phyloP scores from a whole-genome alignment of 306 rosid species.

The Dalbergia cochinchinensis region DNA sequence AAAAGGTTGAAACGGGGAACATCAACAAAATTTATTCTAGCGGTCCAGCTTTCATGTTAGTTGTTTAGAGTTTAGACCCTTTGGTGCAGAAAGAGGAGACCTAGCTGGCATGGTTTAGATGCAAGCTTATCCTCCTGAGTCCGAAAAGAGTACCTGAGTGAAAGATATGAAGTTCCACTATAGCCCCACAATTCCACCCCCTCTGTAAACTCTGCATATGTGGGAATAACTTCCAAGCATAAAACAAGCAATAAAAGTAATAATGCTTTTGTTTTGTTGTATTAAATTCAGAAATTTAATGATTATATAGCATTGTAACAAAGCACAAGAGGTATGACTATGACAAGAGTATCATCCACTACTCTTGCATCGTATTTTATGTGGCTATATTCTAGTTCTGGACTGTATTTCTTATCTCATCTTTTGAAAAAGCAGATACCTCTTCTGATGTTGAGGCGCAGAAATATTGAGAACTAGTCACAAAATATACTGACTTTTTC shows the following conservation, averaged over 20 bases:
- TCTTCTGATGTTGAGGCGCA: neutral
- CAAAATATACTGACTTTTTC: neutral
- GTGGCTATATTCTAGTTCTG: conserved; percentile 16
- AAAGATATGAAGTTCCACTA: conserved; percentile 23
- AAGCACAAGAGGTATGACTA: neutral
- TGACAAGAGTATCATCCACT: neutral
- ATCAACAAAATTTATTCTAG: conserved; percentile 1
- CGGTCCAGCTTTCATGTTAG: conserved; percentile 10
- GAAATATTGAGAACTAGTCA: neutral
- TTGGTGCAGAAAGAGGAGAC: conserved; percentile 44
- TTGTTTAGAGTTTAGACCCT: conserved; percentile 24
- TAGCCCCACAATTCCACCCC: neutral
- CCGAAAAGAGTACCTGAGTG: conserved; percentile 3
- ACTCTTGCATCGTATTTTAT: neutral
- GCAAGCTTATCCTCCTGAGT: conserved; percentile 48
- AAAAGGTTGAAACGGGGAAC: neutral
- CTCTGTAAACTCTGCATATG: neutral
- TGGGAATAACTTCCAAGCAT: conserved; percentile 14
- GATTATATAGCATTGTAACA: neutral
- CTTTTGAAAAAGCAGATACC: conserved; percentile 43
- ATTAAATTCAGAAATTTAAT: neutral
- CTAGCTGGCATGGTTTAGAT: conserved; percentile 44
- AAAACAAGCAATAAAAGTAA: conserved; percentile 4
- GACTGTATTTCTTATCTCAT: neutral
- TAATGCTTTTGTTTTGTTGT: neutral